Conservation (phyloP, 2,329 filamentous ascomycete species). For the Aphanoascus verrucosus region DNA sequence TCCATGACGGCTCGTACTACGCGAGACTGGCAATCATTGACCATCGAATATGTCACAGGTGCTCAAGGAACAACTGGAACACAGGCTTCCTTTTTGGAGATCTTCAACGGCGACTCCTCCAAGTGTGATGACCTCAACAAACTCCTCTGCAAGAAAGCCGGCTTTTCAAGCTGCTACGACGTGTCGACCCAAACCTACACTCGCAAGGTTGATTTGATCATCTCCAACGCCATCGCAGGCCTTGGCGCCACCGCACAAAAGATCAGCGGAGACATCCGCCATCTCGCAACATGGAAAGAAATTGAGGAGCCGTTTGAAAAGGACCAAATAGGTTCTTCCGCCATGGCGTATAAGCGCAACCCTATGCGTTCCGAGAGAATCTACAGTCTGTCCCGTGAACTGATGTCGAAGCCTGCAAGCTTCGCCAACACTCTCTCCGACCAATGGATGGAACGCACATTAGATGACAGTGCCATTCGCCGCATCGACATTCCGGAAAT, state of each 20-base stretch:
- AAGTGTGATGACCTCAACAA: slow-evolving; percentile 54
- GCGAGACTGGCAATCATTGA: too few species aligned
- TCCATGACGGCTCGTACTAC: too few species aligned
- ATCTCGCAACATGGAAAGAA: slow-evolving; percentile 67
- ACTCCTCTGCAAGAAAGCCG: slow-evolving; percentile 55
- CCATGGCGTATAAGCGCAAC: slow-evolving; percentile 55
- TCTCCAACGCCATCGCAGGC: slow-evolving; percentile 70
- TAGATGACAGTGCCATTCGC: slow-evolving; percentile 53
- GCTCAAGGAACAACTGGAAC: slow-evolving; percentile 58
- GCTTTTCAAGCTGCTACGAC: slow-evolving; percentile 50
- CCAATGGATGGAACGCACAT: slow-evolving; percentile 64
- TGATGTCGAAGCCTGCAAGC: slow-evolving; percentile 38
- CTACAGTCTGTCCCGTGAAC: slow-evolving; percentile 47
- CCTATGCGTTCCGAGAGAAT: slow-evolving; percentile 43
- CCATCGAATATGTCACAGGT: not conserved
- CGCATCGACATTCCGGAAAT: slow-evolving; percentile 52
- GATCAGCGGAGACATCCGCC: slow-evolving; percentile 63
- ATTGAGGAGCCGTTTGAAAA: slow-evolving; percentile 75
- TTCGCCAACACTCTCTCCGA: too few species aligned
- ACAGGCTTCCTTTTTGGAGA: slow-evolving; percentile 65
- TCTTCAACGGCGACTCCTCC: slow-evolving; percentile 51
- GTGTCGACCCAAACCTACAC: slow-evolving; percentile 66
- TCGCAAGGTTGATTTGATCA: slow-evolving; percentile 68
- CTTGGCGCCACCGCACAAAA: slow-evolving; percentile 57
- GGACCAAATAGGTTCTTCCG: slow-evolving; percentile 61